A percentile compares a stretch with the other conserved stretches of the same genome.
Conservation (phyloP, 1,284 basidiomycete species). For the Ganoderma meredithae region DNA sequence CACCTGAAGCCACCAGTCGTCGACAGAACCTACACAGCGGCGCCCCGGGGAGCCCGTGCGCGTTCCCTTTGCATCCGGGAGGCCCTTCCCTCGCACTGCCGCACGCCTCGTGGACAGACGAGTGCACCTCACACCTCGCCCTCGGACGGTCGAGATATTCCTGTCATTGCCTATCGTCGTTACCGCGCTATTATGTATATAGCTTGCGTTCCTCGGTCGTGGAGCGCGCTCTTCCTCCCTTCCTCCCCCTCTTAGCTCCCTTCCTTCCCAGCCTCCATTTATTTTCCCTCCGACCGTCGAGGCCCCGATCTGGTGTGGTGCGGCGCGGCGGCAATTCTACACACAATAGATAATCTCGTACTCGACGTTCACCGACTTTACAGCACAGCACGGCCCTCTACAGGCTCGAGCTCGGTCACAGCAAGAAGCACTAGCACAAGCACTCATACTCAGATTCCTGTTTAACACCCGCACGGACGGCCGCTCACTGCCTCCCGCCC, state of each 20-base stretch:
- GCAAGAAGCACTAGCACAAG: background rate
- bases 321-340: slow-evolving; percentile 17
- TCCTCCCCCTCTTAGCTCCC: slow-evolving; percentile 6
- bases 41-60: slow-evolving; percentile 1
- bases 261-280: slow-evolving; percentile 1
- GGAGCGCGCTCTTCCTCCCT: slow-evolving; percentile 15
- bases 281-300: slow-evolving; percentile 2
- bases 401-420: background rate
- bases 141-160: slow-evolving; percentile 26
- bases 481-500: slow-evolving; percentile 23
- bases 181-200: slow-evolving; percentile 23
- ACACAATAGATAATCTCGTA: slow-evolving; percentile 32
- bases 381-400: slow-evolving; percentile 2
- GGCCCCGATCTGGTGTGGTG: background rate
- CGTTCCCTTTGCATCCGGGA: background rate
- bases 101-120: slow-evolving; percentile 8
- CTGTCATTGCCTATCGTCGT: slow-evolving; percentile 37
- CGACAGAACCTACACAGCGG: slow-evolving; percentile 13
- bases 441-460: background rate
- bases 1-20: slow-evolving; percentile 16
- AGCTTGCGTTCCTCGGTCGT: slow-evolving; percentile 19
- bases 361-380: slow-evolving; percentile 10
- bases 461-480: background rate
- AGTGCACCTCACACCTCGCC: background rate
- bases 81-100: background rate